Percentiles rank a stretch among this genome's conserved stretches.
phyloP scores from a whole-genome alignment of 768 basidiomycete species.

The Lactifluus rugatus region DNA sequence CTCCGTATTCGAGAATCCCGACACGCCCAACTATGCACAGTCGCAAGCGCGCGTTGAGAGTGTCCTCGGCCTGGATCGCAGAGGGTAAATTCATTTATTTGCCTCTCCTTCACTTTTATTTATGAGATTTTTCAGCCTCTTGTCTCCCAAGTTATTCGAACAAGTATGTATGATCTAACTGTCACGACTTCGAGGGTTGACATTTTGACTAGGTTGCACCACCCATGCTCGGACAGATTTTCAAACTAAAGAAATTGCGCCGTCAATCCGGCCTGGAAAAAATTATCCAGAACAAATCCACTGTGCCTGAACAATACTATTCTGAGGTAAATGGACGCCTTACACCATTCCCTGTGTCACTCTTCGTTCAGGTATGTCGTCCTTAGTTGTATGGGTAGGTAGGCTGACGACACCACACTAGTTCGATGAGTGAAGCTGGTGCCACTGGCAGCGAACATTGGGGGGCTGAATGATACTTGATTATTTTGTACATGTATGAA shows the following conservation, averaged over 20 bases:
- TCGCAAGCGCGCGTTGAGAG: neutral
- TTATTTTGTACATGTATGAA: too few relatives aligned
- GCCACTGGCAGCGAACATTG: neutral
- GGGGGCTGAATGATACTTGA: neutral
- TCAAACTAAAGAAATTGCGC: constrained; percentile 18
- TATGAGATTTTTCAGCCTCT: constrained; percentile 3
- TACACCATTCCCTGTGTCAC: constrained; percentile 22
- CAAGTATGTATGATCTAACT: neutral
- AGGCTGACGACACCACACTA: neutral
- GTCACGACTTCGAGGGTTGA: neutral
- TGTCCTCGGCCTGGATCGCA: constrained; percentile 15
- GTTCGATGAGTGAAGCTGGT: constrained; percentile 1
- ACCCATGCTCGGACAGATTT: constrained; percentile 10
- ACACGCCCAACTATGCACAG: neutral
- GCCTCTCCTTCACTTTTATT: neutral
- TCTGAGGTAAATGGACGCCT: constrained; percentile 10
- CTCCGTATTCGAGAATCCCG: neutral
- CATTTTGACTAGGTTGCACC: constrained; percentile 12
- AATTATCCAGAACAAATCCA: neutral
- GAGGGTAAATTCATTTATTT: constrained; percentile 3
- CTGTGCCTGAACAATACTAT: constrained; percentile 14
- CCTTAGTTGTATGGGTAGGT: neutral
- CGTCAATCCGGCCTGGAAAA: constrained; percentile 17
- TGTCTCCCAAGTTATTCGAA: constrained; percentile 10
- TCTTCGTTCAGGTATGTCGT: constrained; percentile 21